Evolutionary conservation across 2,329 filamentous ascomycete genomes (phyloP), one percentile per base, ranked within the genome.

Genomic region (Botryotinia convoluta): DNA sequence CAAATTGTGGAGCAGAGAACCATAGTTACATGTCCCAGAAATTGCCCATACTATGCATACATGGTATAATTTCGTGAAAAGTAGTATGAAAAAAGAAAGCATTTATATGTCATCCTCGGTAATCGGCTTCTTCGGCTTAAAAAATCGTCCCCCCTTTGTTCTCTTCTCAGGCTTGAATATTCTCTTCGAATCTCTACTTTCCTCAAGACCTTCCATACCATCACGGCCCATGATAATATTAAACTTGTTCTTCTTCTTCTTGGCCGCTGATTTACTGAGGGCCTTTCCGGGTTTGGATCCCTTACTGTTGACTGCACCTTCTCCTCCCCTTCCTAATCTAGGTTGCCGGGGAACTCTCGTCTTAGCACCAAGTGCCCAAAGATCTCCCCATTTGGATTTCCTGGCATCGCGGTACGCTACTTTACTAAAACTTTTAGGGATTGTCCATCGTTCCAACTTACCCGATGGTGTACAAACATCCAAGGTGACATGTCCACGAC

Each of bases 321-420:
- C 51, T 45, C 71, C 62, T 42, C 82, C 82, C 70, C 79, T 80
- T 4, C 92, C 92, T 4, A 92, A 82, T 12, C 90, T 88, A 61
- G 92, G 83, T 22, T 84, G 85, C 64, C 93, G 85, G 3, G 83
- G 80, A 6, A 92, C 87, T 20, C 94, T 87, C 0, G 94, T 97
- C 86, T 98, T 98, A 35, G 95, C 95, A 0, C 96, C 96, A 0
- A 98, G 86, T 0, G 95, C 94, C 96, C 96, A 99, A 16, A 98
- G 85, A 81, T 98, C 96, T 57, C 96, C 96, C 96, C 95, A 98
- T 71, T 84, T 85, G 0, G 92, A 88, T 84, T 99, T 99, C 75
- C 96, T 90, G 51, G 96, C 96, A 81, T 98, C 96, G 78, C 93
- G 93, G 84, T 95, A 98, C 0, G 94, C 94, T 78, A 92, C 90